Evolutionary conservation across 345 rosid genomes (phyloP), one percentile per base, ranked within the genome.

Genomic region (Cochlearia excelsa): DNA sequence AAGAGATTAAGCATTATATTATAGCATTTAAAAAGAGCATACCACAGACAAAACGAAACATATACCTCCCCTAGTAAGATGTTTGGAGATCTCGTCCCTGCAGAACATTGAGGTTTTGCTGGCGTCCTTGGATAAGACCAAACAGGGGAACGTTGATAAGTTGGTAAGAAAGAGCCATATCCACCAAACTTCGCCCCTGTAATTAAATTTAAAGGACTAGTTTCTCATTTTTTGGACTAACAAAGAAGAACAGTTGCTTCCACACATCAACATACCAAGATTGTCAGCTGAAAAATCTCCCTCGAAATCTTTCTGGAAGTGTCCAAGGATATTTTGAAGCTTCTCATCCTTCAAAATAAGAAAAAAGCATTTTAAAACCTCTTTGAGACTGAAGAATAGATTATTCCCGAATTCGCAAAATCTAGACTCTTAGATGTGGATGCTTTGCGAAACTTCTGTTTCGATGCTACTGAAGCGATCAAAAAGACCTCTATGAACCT

Each of bases 131-230:
- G 77, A 63, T 65, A 78, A 74, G 94, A 66, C 73, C 78, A 79
- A 47, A 72, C 64, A 70, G 95, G 95, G 65, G 97, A 87, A 37
- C 97, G 90, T 46, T 81, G 82, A 77, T 81, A 76, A 54, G 90
- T 41, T 46, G 90, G 88, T 66, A 94, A 79, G 78, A 94, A 94
- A 30, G 99, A 94, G 73, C 99, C 99, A 69, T 94, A 94, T 42
- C 95, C 96, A 72, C 97, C 99, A 84, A 67, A 89, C 69, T 83
- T 90, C 38, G 99, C 77, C 65, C 99, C 99, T 94, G 84, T 57
- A 69, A 66, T 59, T 34, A 78, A 52, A 61, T 61, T 54, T 61
- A 78, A 53, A 53, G 51, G 26, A 66, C 61, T 54, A 53, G 55
- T 59, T 65, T 63, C 75, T 69, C 64, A 45, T 50, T 59, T 51